Base-by-base conservation (phyloP, 768 basidiomycete species). In the Leccinellum albellum region DNA sequence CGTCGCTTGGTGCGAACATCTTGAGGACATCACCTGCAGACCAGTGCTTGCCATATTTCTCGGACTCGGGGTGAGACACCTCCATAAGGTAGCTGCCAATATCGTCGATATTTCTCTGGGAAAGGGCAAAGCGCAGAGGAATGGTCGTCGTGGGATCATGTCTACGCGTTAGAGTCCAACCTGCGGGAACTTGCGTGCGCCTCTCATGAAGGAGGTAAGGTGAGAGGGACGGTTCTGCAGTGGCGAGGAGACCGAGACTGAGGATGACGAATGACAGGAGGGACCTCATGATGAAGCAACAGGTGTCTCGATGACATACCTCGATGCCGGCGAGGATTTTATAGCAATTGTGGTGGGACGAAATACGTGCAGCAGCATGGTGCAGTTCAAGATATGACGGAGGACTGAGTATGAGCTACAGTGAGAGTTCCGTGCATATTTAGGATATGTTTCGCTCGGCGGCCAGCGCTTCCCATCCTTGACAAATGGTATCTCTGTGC, bases 141-240 rank as follows among this genome's bases (percentile, higher is more conserved):
- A 73, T 14, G 33, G 56, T 42, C 3, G 61, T 47, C 45, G 66
- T 64, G 9, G 75, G 62, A 0, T 73, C 69, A 50, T 77, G 74
- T 52, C 75, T 70, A 24, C 76, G 73, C 33, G 71, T 61, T 42
- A 72, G 64, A 1, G 66, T 57, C 80, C 81, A 82, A 3, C 66
- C 66, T 6, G 52, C 10, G 9, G 77, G 76, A 12, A 71, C 66
- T 20, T 46, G 58, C 9, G 65, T 67, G 53, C 76, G 77, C 53
- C 67, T 74, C 62, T 79, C 78, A 53, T 79, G 77, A 28, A 77
- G 57, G 57, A 67, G 64, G 57, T 72, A 66, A 44, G 58, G 60
- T 8, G 64, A 67, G 58, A 58, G 50, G 8, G 51, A 55, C 10
- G 68, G 54, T 20, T 44, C 53, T 1, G 64, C 65, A 10, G 67